Base-by-base conservation (phyloP, 2,329 filamentous ascomycete genomes). In the Ascochyta rabiei region DNA sequence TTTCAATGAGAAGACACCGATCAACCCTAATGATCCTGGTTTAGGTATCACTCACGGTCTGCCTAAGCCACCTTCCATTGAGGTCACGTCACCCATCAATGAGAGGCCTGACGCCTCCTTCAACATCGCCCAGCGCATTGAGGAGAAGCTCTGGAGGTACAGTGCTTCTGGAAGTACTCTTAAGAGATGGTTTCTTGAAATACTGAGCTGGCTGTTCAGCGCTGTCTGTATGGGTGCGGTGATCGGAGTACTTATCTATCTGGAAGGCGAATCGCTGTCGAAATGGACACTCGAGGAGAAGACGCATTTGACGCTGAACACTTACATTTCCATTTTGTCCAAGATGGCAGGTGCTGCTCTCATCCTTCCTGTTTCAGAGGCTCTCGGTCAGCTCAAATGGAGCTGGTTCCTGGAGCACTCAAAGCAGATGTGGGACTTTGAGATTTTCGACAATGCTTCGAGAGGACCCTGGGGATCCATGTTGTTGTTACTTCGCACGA, bases 321-420 rank as follows among this genome's bases (percentile, higher is more conserved):
- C 71, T 0, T 70, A 62, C 13, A 66, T 75, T 7, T 63, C 70
- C 0, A 43, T 74, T 0, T 52, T 75, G 0, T 69, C 70, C 0
- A 66, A 59, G n/a, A 62, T 74, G 10, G 66, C 68, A 0, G 67
- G 64, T 4, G 71, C 68, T 2, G 64, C 70, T 0, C 58, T 74
- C 0, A 55, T 73, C 0, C 40, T 74, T 0, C 72, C 70, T 0
- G 59, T 68, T 0, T 63, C 69, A 0, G 71, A 75, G 39, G 69
- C 67, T 0, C 48, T 75, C 0, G 72, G 73, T 0, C 72, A 75
- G 37, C 31, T 73, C 2, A 75, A 75, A 16, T 75, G 72, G 72
- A 69, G 59, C 15, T 74, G 72, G 72, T 74, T 74, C 12, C 26
- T 52, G 2, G 41, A 56, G 0, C 31, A 69, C 5, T 67, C 69